These are phyloP conservation scores for Aspergillus novofumigatus DNA, from an alignment of 2,329 filamentous ascomycete genomes.

Conservation along the genomic window DNA sequence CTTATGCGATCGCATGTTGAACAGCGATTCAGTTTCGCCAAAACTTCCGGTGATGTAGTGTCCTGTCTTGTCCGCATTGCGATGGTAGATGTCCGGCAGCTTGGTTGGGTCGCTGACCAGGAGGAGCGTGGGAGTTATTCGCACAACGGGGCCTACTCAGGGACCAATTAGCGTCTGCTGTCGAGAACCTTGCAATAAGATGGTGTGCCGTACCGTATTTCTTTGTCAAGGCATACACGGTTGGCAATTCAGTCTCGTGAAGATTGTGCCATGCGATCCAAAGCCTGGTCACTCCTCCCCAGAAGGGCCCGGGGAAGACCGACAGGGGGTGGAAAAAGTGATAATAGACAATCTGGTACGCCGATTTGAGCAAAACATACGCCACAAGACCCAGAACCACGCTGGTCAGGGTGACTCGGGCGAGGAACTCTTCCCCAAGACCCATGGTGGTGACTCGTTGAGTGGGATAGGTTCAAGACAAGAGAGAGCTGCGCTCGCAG, in stretches of 20 bases:
- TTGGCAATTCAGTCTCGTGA: slow-evolving; percentile 44
- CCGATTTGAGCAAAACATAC: slow-evolving; percentile 21
- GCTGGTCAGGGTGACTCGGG: slow-evolving; percentile 26
- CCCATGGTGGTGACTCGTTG: slow-evolving; percentile 18
- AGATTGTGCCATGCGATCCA: slow-evolving; percentile 53
- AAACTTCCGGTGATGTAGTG: slow-evolving; percentile 58
- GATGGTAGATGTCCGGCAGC: slow-evolving; percentile 54
- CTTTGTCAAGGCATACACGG: slow-evolving; percentile 41
- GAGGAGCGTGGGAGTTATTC: slow-evolving; percentile 52
- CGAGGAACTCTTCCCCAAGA: slow-evolving; percentile 20
- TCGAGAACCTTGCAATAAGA: background rate
- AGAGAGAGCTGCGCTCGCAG: background rate
- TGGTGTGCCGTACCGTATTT: background rate
- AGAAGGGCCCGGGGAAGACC: slow-evolving; percentile 53
- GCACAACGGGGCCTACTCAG: slow-evolving; percentile 47
- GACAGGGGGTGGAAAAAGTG: slow-evolving; percentile 50
- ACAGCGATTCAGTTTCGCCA: slow-evolving; percentile 52
- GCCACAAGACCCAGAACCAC: slow-evolving; percentile 17
- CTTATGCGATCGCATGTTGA: slow-evolving; percentile 54
- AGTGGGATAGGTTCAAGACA: background rate
- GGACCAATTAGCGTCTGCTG: background rate
- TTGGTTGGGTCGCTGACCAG: slow-evolving; percentile 51
- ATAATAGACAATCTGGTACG: slow-evolving; percentile 40
- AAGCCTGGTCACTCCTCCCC: slow-evolving; percentile 50
- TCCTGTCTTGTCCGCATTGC: slow-evolving; percentile 54